Evolutionary conservation across 331 rosid genomes (phyloP), one percentile per base, ranked within the genome.

Genomic region (Spiraea crenata): DNA sequence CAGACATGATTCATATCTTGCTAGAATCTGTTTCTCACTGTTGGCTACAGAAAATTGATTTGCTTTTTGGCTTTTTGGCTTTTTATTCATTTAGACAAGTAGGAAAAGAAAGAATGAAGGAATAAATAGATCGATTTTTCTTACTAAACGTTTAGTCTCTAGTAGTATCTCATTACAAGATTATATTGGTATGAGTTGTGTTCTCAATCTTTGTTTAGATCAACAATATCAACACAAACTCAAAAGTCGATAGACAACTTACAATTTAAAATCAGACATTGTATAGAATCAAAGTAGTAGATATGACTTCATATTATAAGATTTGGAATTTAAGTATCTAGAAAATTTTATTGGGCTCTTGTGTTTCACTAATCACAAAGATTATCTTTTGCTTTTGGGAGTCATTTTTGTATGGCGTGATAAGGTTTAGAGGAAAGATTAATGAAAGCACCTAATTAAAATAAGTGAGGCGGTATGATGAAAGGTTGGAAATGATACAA

Each of bases 1-100:
- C 15, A 25, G 54, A 41, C 79, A 82, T 56, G 58, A 48, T 77
- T 77, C 79, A 68, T 82, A 72, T 69, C 73, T 68, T 57, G 70
- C 41, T 4, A 74, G 78, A 67, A 48, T 74, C 57, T 76, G 65
- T 72, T 72, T 61, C 71, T 49, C 77, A 37, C 44, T 17, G 63
- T 14, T 79, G 66, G 66, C 48, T 61, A 38, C 20, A 10, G 35
- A 9, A 37, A 61, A 51, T 5, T 11, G 19, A 3, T 55, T 11
- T 5, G 4, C 41, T 39, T 63, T 56, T n/a, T 45, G 49, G 4
- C 41, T 39, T 63, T 56, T n/a, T 45, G 49, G 49, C 15, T 11
- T 45, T 45, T 45, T 11, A 45, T 11, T 45, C 12, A 45, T 45
- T 45, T 45, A 25, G 31, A 25, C 31, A 25, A 25, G 2, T 25